A percentile compares a stretch with the other conserved stretches of the same genome.
These are phyloP conservation scores for baker's yeast (Saccharomyces cerevisiae) DNA, from an alignment of 805 yeast genomes.

Conservation along the genomic window DNA sequence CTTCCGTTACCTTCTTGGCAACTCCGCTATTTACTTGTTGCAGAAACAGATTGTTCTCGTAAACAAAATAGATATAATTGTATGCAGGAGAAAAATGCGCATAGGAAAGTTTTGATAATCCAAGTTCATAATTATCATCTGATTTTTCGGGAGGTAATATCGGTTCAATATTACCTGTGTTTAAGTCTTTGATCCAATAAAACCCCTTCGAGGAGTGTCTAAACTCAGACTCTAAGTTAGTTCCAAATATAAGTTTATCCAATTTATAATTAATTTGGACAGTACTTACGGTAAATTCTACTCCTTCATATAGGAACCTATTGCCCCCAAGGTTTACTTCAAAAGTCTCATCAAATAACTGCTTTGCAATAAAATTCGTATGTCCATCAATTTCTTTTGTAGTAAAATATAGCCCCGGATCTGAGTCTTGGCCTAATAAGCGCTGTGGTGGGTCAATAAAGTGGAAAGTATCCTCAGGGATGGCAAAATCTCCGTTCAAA, in stretches of 20 bases:
- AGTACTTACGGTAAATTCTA: constrained; percentile 33
- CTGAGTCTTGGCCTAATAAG: constrained; percentile 25
- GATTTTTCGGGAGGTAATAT: constrained; percentile 15
- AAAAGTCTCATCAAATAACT: constrained; percentile 24
- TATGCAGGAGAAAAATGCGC: constrained; percentile 58
- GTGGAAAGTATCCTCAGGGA: constrained; percentile 16
- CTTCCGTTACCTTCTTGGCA: constrained; percentile 46
- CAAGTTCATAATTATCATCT: constrained; percentile 8
- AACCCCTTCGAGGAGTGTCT: constrained; percentile 59
- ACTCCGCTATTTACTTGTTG: constrained; percentile 28
- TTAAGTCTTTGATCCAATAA: constrained; percentile 56
- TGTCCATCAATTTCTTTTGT: constrained; percentile 9
- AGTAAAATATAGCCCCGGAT: constrained; percentile 38
- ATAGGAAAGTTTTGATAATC: constrained; percentile 30
- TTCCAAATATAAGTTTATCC: constrained; percentile 44
- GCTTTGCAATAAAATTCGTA: constrained; percentile 23
- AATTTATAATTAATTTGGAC: constrained; percentile 39
- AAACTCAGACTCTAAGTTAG: constrained; percentile 47
- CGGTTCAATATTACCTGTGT: constrained; percentile 28
- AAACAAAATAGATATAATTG: constrained; percentile 48
- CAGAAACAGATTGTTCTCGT: constrained; percentile 46
- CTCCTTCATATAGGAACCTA: constrained; percentile 37
- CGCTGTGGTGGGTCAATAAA: constrained; percentile 22
- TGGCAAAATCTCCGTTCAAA: constrained; percentile 21
- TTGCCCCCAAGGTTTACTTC: constrained; percentile 18